Base-by-base conservation (phyloP, 2,329 filamentous ascomycete species). In the Clarireedia homoeocarpa region DNA sequence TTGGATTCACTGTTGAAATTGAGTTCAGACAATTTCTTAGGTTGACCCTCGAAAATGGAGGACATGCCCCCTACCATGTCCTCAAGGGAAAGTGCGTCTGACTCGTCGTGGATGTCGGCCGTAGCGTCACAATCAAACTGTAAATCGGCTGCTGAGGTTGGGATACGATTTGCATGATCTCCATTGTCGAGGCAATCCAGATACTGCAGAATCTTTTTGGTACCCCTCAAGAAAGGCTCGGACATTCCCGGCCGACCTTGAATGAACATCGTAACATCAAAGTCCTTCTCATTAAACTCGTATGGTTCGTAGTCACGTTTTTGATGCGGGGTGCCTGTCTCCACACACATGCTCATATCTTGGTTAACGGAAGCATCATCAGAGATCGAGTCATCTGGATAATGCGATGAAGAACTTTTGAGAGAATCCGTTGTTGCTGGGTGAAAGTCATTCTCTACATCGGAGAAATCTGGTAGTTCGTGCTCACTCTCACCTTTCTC, bases 401-500 rank as follows among this genome's bases (percentile, higher is more conserved):
- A 36, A 14, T 54, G 45, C 15, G 52, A 42, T n/a, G 45, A 39
- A 14, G 45, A 17, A 26, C 52, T 49, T 40, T 26, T 24, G 12
- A 48, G 45, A n/a, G 34, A 54, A 23, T 49, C 24, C 3, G 34
- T 42, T 12, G 36, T 12, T 6, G 48, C 24, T 12, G 27, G 34
- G 27, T 54, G 45, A 4, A 54, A 54, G 7, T 49, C 45, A 23
- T 48, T 23, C 17, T 54, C 52, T 17, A 54, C 20, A 40, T 54
- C 52, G 17, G 45, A 54, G 15, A 54, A 54, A 26, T 54, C 52
- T 7, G 52, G 52, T 10, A 54, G n/a, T n/a, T 54, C 52, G 15
- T 54, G 44, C 17, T 54, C 52, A 24, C 20, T 40, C 17, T 49
- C 52, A 23, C 48, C 20, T 5, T 26, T 24, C 10, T 49, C 45